Evolutionary conservation across 192 early-diverging fungal genomes (phyloP).

Genomic region (Umbelopsis sp.): DNA sequence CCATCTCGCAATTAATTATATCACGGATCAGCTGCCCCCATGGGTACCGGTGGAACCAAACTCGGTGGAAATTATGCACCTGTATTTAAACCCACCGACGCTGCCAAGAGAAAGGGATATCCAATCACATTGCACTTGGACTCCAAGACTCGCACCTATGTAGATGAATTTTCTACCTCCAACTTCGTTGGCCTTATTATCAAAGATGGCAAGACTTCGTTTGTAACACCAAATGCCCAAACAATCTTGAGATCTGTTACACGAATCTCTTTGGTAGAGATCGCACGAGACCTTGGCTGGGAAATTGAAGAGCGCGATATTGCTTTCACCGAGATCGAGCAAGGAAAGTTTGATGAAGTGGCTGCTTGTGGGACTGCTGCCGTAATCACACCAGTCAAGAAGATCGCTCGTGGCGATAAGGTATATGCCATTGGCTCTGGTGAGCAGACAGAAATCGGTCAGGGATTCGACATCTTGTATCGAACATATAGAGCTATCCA

Average conservation of each 20-base stretch:
- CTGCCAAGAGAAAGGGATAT: slow-evolving; percentile 67
- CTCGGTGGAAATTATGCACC: slow-evolving; percentile 79
- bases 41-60: slow-evolving; percentile 65
- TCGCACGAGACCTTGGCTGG: slow-evolving; percentile 70
- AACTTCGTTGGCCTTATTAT: slow-evolving; percentile 73
- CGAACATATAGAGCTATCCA: slow-evolving; percentile 67
- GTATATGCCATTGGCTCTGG: slow-evolving; percentile 45
- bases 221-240: slow-evolving; percentile 70
- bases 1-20: background rate
- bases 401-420: slow-evolving; percentile 61
- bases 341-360: slow-evolving; percentile 65
- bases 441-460: slow-evolving; percentile 49
- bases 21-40: slow-evolving; percentile 45
- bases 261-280: slow-evolving; percentile 61
- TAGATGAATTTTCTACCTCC: slow-evolving; percentile 80
- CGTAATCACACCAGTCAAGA: slow-evolving; percentile 70
- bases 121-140: slow-evolving; percentile 76
- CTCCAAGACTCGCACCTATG: slow-evolving; percentile 57
- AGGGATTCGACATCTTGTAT: slow-evolving; percentile 59
- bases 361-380: slow-evolving; percentile 79
- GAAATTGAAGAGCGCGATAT: slow-evolving; percentile 56
- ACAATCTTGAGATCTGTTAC: slow-evolving; percentile 71
- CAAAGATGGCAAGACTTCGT: slow-evolving; percentile 52
- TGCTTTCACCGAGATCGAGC: slow-evolving; percentile 56
- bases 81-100: slow-evolving; percentile 57